Base-by-base conservation (phyloP, 2,329 filamentous ascomycete genomes). In the Alternaria ethzedia region DNA sequence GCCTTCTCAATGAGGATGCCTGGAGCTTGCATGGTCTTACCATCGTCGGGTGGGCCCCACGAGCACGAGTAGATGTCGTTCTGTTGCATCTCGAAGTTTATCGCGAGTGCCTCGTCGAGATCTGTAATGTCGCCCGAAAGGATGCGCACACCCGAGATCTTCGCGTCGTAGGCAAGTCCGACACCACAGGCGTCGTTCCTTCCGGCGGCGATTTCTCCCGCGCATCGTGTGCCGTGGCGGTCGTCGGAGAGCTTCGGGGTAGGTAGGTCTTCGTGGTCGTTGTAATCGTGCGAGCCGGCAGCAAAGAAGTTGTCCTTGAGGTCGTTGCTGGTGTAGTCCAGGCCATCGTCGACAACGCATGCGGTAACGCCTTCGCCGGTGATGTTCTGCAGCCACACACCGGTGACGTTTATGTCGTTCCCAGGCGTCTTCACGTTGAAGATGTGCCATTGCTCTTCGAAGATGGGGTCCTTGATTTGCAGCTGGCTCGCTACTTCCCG, bases 41-140 rank as follows among this genome's bases (percentile, higher is more conserved):
- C 96, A 78, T 98, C 94, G 74, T 99, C 96, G 0, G 94, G 93
- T 9, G 96, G 96, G 1, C 96, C 96, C 96, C 96, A 99, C 0
- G 96, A 99, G 83, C 96, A 99, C 1, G 96, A 99, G 82, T 97
- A 99, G 63, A 99, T 98, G 64, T 97, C 89, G 78, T 97, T 99
- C 65, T 95, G 85, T 74, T 97, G 90, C 74, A 89, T 96, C 66
- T 91, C 91, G 82, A 95, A 98, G 80, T 97, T 97, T 85, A 99
- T 90, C 21, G 96, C 93, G 28, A 91, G 85, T 23, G 96, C 94
- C 81, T 99, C 96, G 75, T 99, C 96, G 26, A 92, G 90, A 78
- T 99, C 96, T 54, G 90, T 91, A 68, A 99, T 97, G 52, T 92
- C 84, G 75, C 94, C 95, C 61, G 93, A 96, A 7, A 99, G 86